These are phyloP conservation scores for Curvularia sp. DNA, from an alignment of 2,329 filamentous ascomycete species.

Conservation along the genomic window DNA sequence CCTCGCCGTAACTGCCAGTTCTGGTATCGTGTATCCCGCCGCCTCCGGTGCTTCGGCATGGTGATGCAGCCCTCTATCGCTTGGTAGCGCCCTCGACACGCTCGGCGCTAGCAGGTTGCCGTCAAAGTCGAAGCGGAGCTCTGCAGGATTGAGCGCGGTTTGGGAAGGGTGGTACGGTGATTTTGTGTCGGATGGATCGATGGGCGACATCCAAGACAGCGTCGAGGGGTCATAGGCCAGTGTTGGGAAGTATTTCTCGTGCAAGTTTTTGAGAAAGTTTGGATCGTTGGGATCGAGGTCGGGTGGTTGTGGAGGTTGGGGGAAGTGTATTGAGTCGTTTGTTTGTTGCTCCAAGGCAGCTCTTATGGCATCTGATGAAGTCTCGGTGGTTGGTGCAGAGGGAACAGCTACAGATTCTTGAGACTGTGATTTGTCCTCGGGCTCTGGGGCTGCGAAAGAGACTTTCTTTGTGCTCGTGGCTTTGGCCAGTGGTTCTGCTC, in stretches of 20 bases:
- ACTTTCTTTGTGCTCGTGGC: slow-evolving; percentile 42
- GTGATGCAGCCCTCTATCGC: slow-evolving; percentile 84
- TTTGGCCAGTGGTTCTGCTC: slow-evolving; percentile 20
- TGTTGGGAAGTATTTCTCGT: slow-evolving; percentile 91
- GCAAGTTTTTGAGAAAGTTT: slow-evolving; percentile 82
- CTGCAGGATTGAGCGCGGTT: slow-evolving; percentile 72
- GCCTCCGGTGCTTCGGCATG: slow-evolving; percentile 92
- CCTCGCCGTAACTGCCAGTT: slow-evolving; percentile 80
- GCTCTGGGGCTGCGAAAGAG: slow-evolving; percentile 39
- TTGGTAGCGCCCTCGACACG: slow-evolving; percentile 75
- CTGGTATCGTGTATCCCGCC: slow-evolving; percentile 90
- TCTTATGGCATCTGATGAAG: background rate
- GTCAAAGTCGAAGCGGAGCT: slow-evolving; percentile 87
- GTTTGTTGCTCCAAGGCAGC: slow-evolving; percentile 53
- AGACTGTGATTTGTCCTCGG: slow-evolving; percentile 12
- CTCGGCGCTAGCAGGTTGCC: slow-evolving; percentile 81
- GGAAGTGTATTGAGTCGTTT: slow-evolving; percentile 70
- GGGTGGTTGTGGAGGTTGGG: slow-evolving; percentile 62
- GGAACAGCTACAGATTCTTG: slow-evolving; percentile 7
- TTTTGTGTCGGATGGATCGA: slow-evolving; percentile 66
- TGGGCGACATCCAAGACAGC: slow-evolving; percentile 86
- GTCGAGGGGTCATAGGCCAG: slow-evolving; percentile 84
- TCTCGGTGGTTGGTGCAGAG: slow-evolving; percentile 6
- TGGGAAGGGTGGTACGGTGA: slow-evolving; percentile 85
- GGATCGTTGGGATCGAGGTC: slow-evolving; percentile 85